These are phyloP conservation scores for Dissoconium aciculare DNA, from an alignment of 2,329 filamentous ascomycete species.

Conservation along the genomic window DNA sequence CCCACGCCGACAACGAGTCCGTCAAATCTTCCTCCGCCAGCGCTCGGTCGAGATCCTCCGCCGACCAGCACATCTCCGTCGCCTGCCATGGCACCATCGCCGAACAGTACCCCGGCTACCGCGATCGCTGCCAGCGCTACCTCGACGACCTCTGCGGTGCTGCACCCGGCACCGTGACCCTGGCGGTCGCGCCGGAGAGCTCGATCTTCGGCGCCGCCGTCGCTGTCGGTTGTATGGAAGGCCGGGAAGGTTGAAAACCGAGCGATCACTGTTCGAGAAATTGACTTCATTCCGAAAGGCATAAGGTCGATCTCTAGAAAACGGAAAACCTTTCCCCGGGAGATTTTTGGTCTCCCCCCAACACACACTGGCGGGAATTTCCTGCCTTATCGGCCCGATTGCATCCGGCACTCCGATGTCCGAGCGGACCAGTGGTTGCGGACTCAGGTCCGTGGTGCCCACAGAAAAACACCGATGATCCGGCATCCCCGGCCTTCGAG, in stretches of 20 bases:
- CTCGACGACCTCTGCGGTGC: slow-evolving; percentile 43
- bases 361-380: too few species aligned
- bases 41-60: slow-evolving; percentile 18
- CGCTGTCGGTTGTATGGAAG: slow-evolving; percentile 30
- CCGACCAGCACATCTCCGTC: slow-evolving; percentile 33
- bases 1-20: neutral
- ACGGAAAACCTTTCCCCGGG: too few species aligned
- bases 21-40: neutral
- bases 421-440: too few species aligned
- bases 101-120: slow-evolving; percentile 60
- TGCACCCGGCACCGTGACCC: slow-evolving; percentile 35
- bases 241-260: neutral
- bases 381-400: too few species aligned
- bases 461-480: too few species aligned
- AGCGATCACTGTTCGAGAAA: too few species aligned
- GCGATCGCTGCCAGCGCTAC: slow-evolving; percentile 45
- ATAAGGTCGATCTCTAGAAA: too few species aligned
- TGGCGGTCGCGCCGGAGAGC: slow-evolving; percentile 58
- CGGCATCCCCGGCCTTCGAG: too few species aligned
- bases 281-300: too few species aligned
- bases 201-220: slow-evolving; percentile 63
- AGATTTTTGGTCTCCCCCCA: too few species aligned
- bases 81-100: slow-evolving; percentile 69
- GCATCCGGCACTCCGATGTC: too few species aligned
- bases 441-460: too few species aligned